Evolutionary conservation across 192 early-diverging fungal species (phyloP).

Genomic region (Coemansia sp.): DNA sequence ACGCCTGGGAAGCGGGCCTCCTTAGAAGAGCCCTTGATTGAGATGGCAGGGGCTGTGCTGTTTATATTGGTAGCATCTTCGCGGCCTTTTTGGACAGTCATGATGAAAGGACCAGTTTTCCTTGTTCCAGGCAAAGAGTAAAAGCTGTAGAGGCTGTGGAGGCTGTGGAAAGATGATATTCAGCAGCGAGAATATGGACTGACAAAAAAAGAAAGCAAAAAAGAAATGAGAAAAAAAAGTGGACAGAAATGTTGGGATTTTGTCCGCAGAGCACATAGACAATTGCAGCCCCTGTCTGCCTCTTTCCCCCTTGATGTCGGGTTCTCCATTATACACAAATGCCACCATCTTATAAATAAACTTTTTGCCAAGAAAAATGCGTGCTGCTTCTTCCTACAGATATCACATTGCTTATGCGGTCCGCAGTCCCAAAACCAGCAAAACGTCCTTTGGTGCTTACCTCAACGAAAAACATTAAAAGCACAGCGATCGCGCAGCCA

Average conservation of each 20-base stretch:
- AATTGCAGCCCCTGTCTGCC: neutral
- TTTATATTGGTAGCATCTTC: neutral
- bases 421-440: too few species aligned
- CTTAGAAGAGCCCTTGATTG: conserved; percentile 27
- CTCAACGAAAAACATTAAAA: too few species aligned
- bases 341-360: too few species aligned
- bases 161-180: too few species aligned
- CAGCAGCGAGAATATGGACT: neutral
- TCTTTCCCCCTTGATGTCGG: neutral
- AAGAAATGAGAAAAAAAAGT: too few species aligned
- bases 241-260: neutral
- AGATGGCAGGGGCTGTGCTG: neutral
- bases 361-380: too few species aligned
- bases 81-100: conserved; percentile 28
- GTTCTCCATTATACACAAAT: neutral
- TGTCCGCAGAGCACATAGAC: neutral
- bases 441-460: neutral
- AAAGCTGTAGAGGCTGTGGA: too few species aligned
- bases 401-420: neutral
- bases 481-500: too few species aligned
- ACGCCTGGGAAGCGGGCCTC: conserved; percentile 32
- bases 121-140: neutral
- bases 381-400: neutral
- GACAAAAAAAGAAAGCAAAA: neutral
- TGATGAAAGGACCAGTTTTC: neutral